A percentile compares a stretch with the other conserved stretches of the same genome.
Evolutionary conservation across 164 flowering plant genomes (phyloP).

Genomic region (Brasenia schreberi): DNA sequence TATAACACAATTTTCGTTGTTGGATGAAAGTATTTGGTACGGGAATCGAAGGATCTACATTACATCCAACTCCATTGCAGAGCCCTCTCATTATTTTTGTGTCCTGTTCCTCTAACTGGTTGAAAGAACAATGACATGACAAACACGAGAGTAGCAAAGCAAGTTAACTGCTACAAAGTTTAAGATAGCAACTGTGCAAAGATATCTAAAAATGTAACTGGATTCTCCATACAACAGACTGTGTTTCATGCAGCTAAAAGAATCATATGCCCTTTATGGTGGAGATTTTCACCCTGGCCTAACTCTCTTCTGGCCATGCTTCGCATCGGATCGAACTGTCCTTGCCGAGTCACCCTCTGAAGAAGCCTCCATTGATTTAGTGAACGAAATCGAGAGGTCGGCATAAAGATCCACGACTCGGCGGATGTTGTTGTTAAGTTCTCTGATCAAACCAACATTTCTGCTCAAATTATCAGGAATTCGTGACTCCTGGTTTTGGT

Average conservation of each 20-base stretch:
- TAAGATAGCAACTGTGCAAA: background rate
- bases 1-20: background rate
- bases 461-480: slow-evolving; percentile 56
- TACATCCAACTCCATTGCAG: background rate
- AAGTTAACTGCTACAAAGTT: background rate
- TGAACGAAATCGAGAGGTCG: slow-evolving; percentile 50
- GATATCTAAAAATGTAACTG: background rate
- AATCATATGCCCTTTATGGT: background rate
- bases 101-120: background rate
- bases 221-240: background rate
- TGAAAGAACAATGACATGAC: background rate
- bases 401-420: slow-evolving; percentile 77
- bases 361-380: slow-evolving; percentile 52
- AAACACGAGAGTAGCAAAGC: background rate
- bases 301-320: slow-evolving; percentile 56
- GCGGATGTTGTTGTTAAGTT: slow-evolving; percentile 73
- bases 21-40: background rate
- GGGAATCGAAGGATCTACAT: background rate
- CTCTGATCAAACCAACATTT: slow-evolving; percentile 70
- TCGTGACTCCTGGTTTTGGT: slow-evolving; percentile 76
- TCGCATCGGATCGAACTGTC: slow-evolving; percentile 42
- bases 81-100: background rate
- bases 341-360: slow-evolving; percentile 63
- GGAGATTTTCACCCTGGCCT: slow-evolving; percentile 32
- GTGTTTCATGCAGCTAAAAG: background rate